Conservation (phyloP, 345 rosid genomes). For the Geranium brycei region DNA sequence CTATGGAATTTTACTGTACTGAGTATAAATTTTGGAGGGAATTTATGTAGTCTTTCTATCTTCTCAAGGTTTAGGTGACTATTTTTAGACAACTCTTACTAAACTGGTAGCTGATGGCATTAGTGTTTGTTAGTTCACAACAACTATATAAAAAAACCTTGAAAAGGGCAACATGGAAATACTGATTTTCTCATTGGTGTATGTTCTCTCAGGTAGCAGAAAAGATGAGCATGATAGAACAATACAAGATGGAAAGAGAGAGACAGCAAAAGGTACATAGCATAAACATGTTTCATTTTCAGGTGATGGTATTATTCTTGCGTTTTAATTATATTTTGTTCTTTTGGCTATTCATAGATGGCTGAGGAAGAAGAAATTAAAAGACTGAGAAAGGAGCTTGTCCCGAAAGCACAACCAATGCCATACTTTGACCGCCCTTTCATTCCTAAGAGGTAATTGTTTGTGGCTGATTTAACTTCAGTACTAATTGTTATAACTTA, state of each 20-base stretch:
- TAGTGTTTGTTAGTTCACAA: too few species aligned
- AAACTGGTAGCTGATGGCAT: too few species aligned
- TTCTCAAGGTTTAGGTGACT: too few species aligned
- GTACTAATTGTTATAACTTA: neutral
- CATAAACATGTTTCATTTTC: neutral
- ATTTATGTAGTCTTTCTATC: too few species aligned
- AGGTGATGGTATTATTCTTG: neutral
- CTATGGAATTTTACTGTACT: too few species aligned
- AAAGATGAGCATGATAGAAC: conserved; percentile 68
- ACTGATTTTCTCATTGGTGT: neutral
- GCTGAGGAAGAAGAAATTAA: conserved; percentile 82
- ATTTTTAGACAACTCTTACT: too few species aligned
- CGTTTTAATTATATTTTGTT: neutral
- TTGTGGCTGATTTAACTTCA: neutral
- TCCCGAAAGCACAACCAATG: conserved; percentile 96
- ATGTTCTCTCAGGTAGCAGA: conserved; percentile 45
- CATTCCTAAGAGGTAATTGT: conserved; percentile 65
- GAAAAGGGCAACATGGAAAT: too few species aligned
- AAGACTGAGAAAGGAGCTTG: conserved; percentile 73
- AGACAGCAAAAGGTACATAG: conserved; percentile 57
- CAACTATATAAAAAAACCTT: too few species aligned
- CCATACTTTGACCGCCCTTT: conserved; percentile 97
- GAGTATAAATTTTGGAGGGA: too few species aligned
- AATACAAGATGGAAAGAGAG: conserved; percentile 86
- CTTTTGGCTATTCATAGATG: conserved; percentile 25